Evolutionary conservation across 73 alveolate species (phyloP), one percentile per base, ranked within the genome.

Genomic region (Paramecium sexaurelia): DNA sequence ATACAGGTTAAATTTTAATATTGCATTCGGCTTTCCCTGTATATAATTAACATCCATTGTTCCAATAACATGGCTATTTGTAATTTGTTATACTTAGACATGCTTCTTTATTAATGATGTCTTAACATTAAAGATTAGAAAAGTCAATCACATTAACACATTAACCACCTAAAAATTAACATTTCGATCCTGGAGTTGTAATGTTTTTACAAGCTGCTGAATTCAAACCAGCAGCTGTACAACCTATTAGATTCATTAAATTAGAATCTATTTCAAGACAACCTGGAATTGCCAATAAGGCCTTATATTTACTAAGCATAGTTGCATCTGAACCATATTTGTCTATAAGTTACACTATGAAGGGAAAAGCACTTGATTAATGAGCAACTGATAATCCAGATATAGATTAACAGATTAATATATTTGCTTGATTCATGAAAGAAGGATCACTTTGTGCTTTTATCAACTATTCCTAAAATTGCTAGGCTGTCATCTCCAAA

Each of bases 11-110:
- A 29, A 66, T 32, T 29, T 29, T 66, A 66, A 29, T 10, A 66
- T 20, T 51, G 17, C 67, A 51, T 17, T 51, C 67, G 1, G 67
- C 67, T 20, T 1, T 51, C 0, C 43, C 47, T 10, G 43, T 66
- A 24, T 29, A 66, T 66, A 29, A 15, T 26, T 32, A 66, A 15
- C 47, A 66, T 26, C 43, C 43, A 24, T 66, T 66, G 39, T 27
- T 29, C 83, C 83, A 66, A 66, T 3, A 66, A 66, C 83, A 66
- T 66, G 83, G 83, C 9, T 66, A 66, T 26, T 66, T 66, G 13
- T 22, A 22, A 32, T 66, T 66, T 20, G 43, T 66, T 5, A 66
- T 24, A 29, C 24, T 29, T 0, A 66, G 83, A 66, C 83, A 66
- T 20, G 83, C 20, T 66, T 26, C 83, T 20, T 66, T 66, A 66